These are phyloP conservation scores for Oryza australiensis DNA, from an alignment of 176 grass and related monocot genomes.

Conservation along the genomic window DNA sequence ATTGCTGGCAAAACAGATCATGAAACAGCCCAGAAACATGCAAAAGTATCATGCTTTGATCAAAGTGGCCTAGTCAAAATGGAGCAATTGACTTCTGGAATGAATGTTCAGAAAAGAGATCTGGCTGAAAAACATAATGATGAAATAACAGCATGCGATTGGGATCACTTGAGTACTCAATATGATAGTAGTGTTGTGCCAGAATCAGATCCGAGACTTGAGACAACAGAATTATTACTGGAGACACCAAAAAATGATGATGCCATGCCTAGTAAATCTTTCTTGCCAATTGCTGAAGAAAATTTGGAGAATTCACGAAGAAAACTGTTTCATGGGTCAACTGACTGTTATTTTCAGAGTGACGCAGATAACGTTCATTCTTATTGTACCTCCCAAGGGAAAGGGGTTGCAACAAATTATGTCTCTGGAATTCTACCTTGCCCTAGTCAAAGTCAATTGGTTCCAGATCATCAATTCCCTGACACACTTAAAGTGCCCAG, in stretches of 20 bases:
- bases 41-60: constrained; percentile 44
- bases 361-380: constrained; percentile 21
- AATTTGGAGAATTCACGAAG: constrained; percentile 27
- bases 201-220: constrained; percentile 47
- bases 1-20: constrained; percentile 33
- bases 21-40: constrained; percentile 35
- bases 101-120: constrained; percentile 34
- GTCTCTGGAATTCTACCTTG: constrained; percentile 35
- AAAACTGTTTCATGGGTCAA: constrained; percentile 1
- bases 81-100: constrained; percentile 31
- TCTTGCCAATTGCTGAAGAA: constrained; percentile 14
- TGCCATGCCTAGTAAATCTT: constrained; percentile 30
- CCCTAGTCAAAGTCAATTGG: constrained; percentile 39
- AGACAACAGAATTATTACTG: constrained; percentile 31
- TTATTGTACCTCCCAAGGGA: constrained; percentile 37
- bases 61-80: constrained; percentile 32
- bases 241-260: constrained; percentile 22
- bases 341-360: constrained; percentile 32
- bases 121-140: constrained; percentile 42
- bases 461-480: constrained; percentile 29
- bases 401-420: constrained; percentile 40
- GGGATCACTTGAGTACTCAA: constrained; percentile 57
- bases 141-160: constrained; percentile 44
- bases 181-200: constrained; percentile 46
- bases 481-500: constrained; percentile 23